phyloP scores from a whole-genome alignment of 805 yeast genomes.

The Brettanomyces sp. region DNA sequence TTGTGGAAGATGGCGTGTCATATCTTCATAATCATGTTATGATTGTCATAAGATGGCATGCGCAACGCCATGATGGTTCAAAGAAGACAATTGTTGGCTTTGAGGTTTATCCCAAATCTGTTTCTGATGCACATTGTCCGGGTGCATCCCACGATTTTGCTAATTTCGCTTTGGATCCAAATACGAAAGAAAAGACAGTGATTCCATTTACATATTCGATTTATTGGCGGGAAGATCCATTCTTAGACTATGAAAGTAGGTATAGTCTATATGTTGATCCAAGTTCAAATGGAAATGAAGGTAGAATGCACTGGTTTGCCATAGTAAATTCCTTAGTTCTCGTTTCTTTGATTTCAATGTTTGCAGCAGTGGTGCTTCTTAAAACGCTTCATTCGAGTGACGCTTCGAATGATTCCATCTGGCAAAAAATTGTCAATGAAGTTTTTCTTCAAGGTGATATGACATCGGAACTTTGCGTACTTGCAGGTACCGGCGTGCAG shows the following conservation, averaged over 20 bases:
- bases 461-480: slow-evolving; percentile 40
- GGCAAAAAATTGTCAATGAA: slow-evolving; percentile 48
- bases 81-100: slow-evolving; percentile 70
- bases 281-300: slow-evolving; percentile 36
- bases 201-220: slow-evolving; percentile 81
- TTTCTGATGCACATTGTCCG: slow-evolving; percentile 59
- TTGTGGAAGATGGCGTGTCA: slow-evolving; percentile 46
- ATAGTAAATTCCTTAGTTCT: slow-evolving; percentile 63
- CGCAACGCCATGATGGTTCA: slow-evolving; percentile 28
- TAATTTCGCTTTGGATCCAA: slow-evolving; percentile 43
- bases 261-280: slow-evolving; percentile 53
- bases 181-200: slow-evolving; percentile 28
- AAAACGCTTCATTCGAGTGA: slow-evolving; percentile 33
- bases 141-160: slow-evolving; percentile 56
- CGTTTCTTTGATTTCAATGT: slow-evolving; percentile 47
- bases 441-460: slow-evolving; percentile 44
- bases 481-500: slow-evolving; percentile 71
- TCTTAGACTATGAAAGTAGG: slow-evolving; percentile 54
- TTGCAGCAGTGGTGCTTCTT: slow-evolving; percentile 57
- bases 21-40: slow-evolving; percentile 73
- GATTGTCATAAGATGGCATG: slow-evolving; percentile 68
- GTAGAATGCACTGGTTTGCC: slow-evolving; percentile 70
- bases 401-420: slow-evolving; percentile 21
- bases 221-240: slow-evolving; percentile 76
- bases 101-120: slow-evolving; percentile 83